Conservation (phyloP, 371 early-diverging fungal genomes). For the Umbelopsis sp. region DNA sequence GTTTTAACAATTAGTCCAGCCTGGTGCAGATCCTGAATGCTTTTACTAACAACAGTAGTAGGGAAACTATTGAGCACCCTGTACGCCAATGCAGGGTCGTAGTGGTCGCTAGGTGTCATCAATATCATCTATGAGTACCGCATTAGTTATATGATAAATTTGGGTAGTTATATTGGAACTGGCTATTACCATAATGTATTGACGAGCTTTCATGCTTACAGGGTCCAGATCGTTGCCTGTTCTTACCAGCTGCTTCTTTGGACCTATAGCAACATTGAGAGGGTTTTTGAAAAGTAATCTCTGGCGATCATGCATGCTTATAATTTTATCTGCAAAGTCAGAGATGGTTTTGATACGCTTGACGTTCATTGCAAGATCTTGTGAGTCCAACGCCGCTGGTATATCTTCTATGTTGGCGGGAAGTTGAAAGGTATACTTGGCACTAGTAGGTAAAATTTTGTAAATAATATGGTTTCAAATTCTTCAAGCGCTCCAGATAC, state of each 20-base stretch:
- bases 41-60: background rate
- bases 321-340: background rate
- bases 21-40: background rate
- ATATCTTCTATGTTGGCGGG: background rate
- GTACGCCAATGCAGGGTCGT: background rate
- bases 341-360: background rate
- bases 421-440: background rate
- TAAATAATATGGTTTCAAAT: background rate
- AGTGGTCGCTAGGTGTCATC: background rate
- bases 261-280: no score
- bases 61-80: background rate
- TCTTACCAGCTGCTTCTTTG: no score
- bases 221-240: no score
- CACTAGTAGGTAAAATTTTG: background rate
- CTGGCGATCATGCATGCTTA: no score
- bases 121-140: background rate
- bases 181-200: background rate
- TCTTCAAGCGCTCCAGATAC: background rate
- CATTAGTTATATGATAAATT: background rate
- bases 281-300: no score
- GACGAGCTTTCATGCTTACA: no score
- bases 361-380: background rate
- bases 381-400: background rate
- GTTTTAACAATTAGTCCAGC: slow-evolving; percentile 2
- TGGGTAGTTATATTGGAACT: no score